phyloP scores from a whole-genome alignment of 2,329 filamentous ascomycete genomes.

The Penicillium sp. region DNA sequence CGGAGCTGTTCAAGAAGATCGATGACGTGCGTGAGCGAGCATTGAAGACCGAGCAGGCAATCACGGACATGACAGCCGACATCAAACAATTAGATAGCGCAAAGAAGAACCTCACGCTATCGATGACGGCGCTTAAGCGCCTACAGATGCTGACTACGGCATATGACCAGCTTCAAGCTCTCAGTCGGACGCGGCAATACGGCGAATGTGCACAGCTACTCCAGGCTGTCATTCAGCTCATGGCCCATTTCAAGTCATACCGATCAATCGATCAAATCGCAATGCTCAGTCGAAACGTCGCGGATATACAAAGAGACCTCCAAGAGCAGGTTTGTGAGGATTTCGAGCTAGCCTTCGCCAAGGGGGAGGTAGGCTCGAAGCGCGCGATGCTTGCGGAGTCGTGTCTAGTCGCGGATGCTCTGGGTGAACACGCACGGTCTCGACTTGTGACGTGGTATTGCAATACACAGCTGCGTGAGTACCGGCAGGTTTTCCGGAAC shows the following conservation, averaged over 20 bases:
- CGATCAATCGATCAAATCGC: conserved; percentile 97
- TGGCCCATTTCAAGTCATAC: conserved; percentile 98
- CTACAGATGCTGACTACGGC: conserved; percentile 98
- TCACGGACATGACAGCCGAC: conserved; percentile 97
- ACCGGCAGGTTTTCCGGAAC: conserved; percentile 89
- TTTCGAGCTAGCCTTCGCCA: conserved; percentile 92
- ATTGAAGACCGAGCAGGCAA: conserved; percentile 87
- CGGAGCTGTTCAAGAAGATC: conserved; percentile 88
- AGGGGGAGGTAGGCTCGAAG: conserved; percentile 71
- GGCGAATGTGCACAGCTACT: conserved; percentile 89
- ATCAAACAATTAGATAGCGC: conserved; percentile 97
- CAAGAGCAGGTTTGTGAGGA: conserved; percentile 98
- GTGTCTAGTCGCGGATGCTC: conserved; percentile 88
- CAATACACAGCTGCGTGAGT: conserved; percentile 93
- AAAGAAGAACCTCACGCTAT: conserved; percentile 92
- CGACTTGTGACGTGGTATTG: conserved; percentile 94
- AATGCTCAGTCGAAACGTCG: conserved; percentile 83
- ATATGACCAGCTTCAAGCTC: conserved; percentile 87
- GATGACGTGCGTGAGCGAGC: conserved; percentile 87
- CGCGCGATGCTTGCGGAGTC: conserved; percentile 75
- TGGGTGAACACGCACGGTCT: conserved; percentile 80
- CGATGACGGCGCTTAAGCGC: conserved; percentile 95
- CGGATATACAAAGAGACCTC: conserved; percentile 86
- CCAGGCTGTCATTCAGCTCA: conserved; percentile 93
- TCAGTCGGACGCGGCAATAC: conserved; percentile 86